phyloP scores from a whole-genome alignment of 768 basidiomycete genomes.

The Russula dissimulans region DNA sequence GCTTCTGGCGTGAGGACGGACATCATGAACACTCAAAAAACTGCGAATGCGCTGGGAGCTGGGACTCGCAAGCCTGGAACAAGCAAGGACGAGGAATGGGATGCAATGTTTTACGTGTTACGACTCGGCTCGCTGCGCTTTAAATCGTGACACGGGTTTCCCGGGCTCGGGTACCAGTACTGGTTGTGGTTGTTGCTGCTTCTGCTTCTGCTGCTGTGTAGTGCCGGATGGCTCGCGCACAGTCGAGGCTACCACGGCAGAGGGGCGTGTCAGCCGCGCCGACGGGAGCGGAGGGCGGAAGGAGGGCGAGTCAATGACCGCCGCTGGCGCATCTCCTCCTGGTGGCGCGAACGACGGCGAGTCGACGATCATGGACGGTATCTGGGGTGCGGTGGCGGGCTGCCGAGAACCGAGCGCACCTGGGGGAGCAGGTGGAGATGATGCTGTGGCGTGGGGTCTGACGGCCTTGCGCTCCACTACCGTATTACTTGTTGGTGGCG shows the following conservation, averaged over 20 bases:
- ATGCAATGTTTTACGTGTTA: not conserved
- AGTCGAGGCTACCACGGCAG: constrained; percentile 16
- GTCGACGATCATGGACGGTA: constrained; percentile 7
- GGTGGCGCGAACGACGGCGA: constrained; percentile 19
- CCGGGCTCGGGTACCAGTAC: constrained; percentile 1
- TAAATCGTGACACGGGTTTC: constrained; percentile 23
- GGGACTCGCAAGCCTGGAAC: too few relatives aligned
- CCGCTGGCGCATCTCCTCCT: not conserved
- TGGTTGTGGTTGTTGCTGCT: not conserved
- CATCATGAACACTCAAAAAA: not conserved
- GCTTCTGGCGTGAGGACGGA: not conserved
- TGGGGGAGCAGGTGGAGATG: not conserved
- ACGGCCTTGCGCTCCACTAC: constrained; percentile 1
- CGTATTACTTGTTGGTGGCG: constrained; percentile 10
- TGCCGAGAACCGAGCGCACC: not conserved
- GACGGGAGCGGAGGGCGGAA: constrained; percentile 16
- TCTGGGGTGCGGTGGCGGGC: not conserved
- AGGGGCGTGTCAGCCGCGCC: constrained; percentile 13
- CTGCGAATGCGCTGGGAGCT: too few relatives aligned
- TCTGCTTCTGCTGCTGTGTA: too few relatives aligned
- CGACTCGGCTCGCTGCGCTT: constrained; percentile 19
- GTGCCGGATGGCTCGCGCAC: constrained; percentile 15
- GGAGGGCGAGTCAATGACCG: constrained; percentile 21
- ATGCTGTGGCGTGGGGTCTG: too few relatives aligned
- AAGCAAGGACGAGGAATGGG: too few relatives aligned